phyloP scores from a whole-genome alignment of 176 grass and related monocot genomes.

The Bolboschoenus planiculmis region DNA sequence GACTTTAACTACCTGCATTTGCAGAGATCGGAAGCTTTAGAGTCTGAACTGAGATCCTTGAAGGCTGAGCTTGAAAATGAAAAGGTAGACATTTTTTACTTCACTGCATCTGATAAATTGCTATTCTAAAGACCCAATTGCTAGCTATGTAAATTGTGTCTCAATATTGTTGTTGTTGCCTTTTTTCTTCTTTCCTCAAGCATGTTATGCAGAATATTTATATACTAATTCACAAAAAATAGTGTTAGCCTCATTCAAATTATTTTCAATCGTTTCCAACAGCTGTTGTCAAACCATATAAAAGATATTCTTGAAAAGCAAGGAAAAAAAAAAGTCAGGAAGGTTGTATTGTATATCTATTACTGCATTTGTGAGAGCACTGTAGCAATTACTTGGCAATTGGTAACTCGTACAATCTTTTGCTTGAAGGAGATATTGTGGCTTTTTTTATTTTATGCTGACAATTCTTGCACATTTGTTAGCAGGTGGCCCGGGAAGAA shows the following conservation, averaged over 20 bases:
- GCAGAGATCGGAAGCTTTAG: conserved; percentile 76
- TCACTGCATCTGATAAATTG: conserved; percentile 12
- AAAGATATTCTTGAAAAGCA: no score
- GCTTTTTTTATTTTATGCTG: conserved; percentile 29
- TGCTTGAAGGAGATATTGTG: neutral
- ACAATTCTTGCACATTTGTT: conserved; percentile 43
- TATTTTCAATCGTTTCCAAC: no score
- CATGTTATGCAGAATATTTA: no score
- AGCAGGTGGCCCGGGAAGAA: conserved; percentile 95
- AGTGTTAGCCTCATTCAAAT: no score
- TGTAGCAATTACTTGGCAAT: neutral
- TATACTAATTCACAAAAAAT: no score
- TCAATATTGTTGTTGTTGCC: neutral
- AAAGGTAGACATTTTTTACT: conserved; percentile 72
- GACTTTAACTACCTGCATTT: conserved; percentile 21
- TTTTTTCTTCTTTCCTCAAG: no score
- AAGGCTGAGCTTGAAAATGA: conserved; percentile 83
- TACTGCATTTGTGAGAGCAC: neutral
- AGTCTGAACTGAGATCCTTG: conserved; percentile 61
- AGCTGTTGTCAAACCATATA: no score
- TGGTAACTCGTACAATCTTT: neutral
- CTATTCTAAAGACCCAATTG: neutral
- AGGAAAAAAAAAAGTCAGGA: no score
- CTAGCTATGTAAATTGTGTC: neutral
- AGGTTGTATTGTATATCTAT: conserved; percentile 12